Conservation (phyloP, 2,329 filamentous ascomycete species). For the Colletotrichum sp. region DNA sequence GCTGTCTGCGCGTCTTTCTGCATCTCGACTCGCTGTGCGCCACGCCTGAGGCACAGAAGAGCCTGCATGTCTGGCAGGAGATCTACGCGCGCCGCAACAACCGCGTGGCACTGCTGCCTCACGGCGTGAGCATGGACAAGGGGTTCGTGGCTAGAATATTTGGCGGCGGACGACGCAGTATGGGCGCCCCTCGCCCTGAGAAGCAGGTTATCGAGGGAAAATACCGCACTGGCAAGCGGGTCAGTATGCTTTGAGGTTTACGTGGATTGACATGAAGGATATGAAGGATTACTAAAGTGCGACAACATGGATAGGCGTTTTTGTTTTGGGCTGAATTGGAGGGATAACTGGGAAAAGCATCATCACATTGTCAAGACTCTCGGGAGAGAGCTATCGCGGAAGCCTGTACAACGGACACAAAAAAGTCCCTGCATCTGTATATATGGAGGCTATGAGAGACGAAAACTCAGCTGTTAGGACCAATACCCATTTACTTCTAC, state of each 20-base stretch:
- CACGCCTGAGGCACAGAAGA: slow-evolving; percentile 51
- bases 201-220: slow-evolving; percentile 11
- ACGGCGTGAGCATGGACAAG: slow-evolving; percentile 30
- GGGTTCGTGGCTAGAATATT: slow-evolving; percentile 16
- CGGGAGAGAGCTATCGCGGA: neutral
- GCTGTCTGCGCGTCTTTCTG: slow-evolving; percentile 40
- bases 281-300: neutral
- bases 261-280: neutral
- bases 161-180: slow-evolving; percentile 7
- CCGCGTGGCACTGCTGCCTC: slow-evolving; percentile 45
- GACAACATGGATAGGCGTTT: slow-evolving; percentile 1
- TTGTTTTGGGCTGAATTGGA: neutral
- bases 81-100: slow-evolving; percentile 47
- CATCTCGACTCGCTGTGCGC: slow-evolving; percentile 52
- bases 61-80: slow-evolving; percentile 55
- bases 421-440: neutral
- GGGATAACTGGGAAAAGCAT: neutral
- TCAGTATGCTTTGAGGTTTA: neutral
- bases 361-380: neutral
- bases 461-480: slow-evolving; percentile 7
- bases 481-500: slow-evolving; percentile 18
- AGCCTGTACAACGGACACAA: neutral
- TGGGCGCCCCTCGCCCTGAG: neutral
- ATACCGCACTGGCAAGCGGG: slow-evolving; percentile 15
- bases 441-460: slow-evolving; percentile 2